Conservation (phyloP, 805 yeast genomes). For the Saccharomycopsis fermentans region DNA sequence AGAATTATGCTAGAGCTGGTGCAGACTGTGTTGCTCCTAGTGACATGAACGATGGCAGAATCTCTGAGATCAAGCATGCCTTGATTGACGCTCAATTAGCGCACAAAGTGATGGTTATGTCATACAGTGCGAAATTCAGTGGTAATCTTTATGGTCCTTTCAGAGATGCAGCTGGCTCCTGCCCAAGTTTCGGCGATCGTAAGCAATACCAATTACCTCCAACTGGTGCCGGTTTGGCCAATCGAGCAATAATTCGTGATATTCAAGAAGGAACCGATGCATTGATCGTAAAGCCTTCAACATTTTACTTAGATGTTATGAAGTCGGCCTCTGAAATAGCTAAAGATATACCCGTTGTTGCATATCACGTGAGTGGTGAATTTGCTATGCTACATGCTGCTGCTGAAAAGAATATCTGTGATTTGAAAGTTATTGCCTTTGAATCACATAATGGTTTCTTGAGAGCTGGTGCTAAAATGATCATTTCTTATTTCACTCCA, state of each 20-base stretch:
- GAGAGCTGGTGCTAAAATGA: constrained; percentile 90
- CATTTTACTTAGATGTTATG: constrained; percentile 87
- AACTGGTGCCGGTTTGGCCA: constrained; percentile 87
- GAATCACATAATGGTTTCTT: constrained; percentile 87
- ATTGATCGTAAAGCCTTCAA: constrained; percentile 89
- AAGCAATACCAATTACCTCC: constrained; percentile 88
- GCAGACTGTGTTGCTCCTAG: constrained; percentile 94
- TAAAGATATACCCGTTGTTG: constrained; percentile 78
- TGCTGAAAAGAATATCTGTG: constrained; percentile 89
- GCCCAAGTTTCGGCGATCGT: constrained; percentile 86
- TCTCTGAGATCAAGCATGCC: constrained; percentile 78
- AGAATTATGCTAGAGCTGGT: constrained; percentile 91
- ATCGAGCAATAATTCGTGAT: constrained; percentile 82
- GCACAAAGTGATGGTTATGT: constrained; percentile 80
- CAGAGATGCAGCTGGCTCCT: constrained; percentile 93
- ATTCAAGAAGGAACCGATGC: constrained; percentile 92
- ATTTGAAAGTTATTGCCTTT: constrained; percentile 58
- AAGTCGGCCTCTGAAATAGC: constrained; percentile 80
- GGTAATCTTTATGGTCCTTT: constrained; percentile 94
- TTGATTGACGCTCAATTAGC: constrained; percentile 73
- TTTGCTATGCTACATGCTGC: constrained; percentile 98
- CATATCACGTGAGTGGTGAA: constrained; percentile 96
- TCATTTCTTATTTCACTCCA: constrained; percentile 90
- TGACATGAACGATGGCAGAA: constrained; percentile 96
- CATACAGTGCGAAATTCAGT: constrained; percentile 88